phyloP scores from a whole-genome alignment of 768 basidiomycete genomes.

The Boletus barrowsii region DNA sequence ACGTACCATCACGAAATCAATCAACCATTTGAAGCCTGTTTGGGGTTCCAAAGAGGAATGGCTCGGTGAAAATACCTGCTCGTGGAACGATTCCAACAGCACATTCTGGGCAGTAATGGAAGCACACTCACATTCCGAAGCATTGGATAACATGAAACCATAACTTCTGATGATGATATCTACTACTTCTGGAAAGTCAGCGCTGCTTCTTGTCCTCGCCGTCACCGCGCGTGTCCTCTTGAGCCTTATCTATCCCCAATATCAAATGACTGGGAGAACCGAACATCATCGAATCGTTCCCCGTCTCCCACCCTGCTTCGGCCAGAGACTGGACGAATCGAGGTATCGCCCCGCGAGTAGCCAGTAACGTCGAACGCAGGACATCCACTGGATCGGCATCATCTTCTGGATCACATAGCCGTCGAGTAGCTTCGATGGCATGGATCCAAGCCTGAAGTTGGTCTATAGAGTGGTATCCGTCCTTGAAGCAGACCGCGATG shows the following conservation, averaged over 20 bases:
- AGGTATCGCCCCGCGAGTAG: slow-evolving; percentile 12
- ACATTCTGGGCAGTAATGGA: too few relatives aligned
- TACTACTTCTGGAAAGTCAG: slow-evolving; percentile 8
- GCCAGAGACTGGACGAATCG: slow-evolving; percentile 17
- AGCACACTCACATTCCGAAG: too few relatives aligned
- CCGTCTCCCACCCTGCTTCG: slow-evolving; percentile 39
- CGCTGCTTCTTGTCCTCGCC: slow-evolving; percentile 17
- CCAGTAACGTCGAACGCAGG: slow-evolving; percentile 11
- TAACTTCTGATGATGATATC: background rate
- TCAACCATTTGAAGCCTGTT: background rate
- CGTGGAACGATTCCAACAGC: too few relatives aligned
- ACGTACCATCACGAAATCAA: too few relatives aligned
- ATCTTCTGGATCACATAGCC: background rate
- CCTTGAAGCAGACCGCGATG: slow-evolving; percentile 50
- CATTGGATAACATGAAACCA: background rate
- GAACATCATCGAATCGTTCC: slow-evolving; percentile 30
- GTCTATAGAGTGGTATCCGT: slow-evolving; percentile 44
- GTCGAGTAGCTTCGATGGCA: slow-evolving; percentile 18
- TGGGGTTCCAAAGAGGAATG: background rate
- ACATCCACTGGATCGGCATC: slow-evolving; percentile 2
- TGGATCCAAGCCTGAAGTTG: slow-evolving; percentile 56
- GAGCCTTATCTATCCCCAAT: slow-evolving; percentile 8
- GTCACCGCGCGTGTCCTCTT: background rate
- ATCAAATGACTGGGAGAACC: slow-evolving; percentile 26
- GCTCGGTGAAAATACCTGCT: background rate